Conservation (phyloP, 1,284 basidiomycete genomes). For the Moniliophthora roreri region DNA sequence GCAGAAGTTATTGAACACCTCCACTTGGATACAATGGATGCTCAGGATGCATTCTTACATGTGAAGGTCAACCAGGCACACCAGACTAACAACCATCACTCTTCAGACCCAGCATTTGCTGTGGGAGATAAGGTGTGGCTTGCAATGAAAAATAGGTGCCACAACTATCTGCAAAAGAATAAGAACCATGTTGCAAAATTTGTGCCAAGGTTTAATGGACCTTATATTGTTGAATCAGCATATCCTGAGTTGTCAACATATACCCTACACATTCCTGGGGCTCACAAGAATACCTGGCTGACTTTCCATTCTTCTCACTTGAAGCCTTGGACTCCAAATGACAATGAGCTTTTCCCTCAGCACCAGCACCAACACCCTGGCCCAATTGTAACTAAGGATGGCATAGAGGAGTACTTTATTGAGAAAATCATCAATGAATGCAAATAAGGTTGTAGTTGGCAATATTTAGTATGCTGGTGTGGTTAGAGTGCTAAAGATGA, state of each 20-base stretch:
- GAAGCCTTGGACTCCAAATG: constrained; percentile 9
- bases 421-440: constrained; percentile 1
- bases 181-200: constrained; percentile 25
- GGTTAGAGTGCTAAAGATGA: constrained; percentile 8
- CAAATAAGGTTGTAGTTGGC: not conserved
- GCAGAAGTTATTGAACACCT: constrained; percentile 9
- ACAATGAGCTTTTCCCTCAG: constrained; percentile 14
- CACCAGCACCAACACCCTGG: not conserved
- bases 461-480: constrained; percentile 9
- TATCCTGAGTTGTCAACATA: constrained; percentile 22
- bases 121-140: constrained; percentile 20
- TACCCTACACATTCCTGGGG: constrained; percentile 18
- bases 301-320: constrained; percentile 25
- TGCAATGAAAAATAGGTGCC: constrained; percentile 12
- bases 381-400: constrained; percentile 13
- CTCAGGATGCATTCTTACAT: constrained; percentile 12
- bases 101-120: constrained; percentile 4
- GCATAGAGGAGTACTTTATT: constrained; percentile 4
- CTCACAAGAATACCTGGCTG: constrained; percentile 14
- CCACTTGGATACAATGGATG: constrained; percentile 7
- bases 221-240: constrained; percentile 9
- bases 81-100: constrained; percentile 17
- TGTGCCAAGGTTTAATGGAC: constrained; percentile 25
- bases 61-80: constrained; percentile 17
- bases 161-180: constrained; percentile 14